Base-by-base conservation (phyloP, 2,329 filamentous ascomycete genomes). In the Talaromyces sp. region DNA sequence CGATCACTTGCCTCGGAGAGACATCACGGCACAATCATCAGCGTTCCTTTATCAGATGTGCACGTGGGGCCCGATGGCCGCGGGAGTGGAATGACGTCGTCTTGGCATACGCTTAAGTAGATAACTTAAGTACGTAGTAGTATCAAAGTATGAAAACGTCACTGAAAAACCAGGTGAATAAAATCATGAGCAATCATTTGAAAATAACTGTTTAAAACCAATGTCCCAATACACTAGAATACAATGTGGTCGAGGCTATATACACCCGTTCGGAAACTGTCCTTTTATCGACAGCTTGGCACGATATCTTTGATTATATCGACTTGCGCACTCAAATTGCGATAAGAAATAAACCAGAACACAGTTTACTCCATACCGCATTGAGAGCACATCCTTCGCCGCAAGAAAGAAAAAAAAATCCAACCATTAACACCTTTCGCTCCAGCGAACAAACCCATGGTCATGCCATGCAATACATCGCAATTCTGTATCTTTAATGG, bases 201-300 rank as follows among this genome's bases (percentile, higher is more conserved):
- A 18, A 53, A 47, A 47, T 23, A 53, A 53, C 27, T 30, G 50
- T 2, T 8, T 3, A 53, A 53, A 53, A 9, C 27, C 31, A 53
- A 53, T 53, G 30, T 53, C 16, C 50, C 50, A 33, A 53, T 53
- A 53, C 50, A 53, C 56, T 61, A 61, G 16, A 61, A 57, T 61
- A 61, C 60, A 61, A 61, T 53, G 36, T 59, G 34, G 34, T 53
- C 1, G 47, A 61, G 34, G 60, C 40, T 61, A 61, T 61, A 61
- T 61, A 61, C 60, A 61, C 52, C 54, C 27, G 18, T 8, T 53
- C 14, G 27, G 50, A 53, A 31, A 27, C 44, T 18, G 18, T 47
- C 50, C 9, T 23, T n/a, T 53, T 31, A 53, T 53, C 27, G 50
- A 33, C 27, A 53, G 50, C 30, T 31, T 4, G 27, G 2, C n/a